Conservation (phyloP, 306 rosid genomes). For the Mimosa bimucronata region DNA sequence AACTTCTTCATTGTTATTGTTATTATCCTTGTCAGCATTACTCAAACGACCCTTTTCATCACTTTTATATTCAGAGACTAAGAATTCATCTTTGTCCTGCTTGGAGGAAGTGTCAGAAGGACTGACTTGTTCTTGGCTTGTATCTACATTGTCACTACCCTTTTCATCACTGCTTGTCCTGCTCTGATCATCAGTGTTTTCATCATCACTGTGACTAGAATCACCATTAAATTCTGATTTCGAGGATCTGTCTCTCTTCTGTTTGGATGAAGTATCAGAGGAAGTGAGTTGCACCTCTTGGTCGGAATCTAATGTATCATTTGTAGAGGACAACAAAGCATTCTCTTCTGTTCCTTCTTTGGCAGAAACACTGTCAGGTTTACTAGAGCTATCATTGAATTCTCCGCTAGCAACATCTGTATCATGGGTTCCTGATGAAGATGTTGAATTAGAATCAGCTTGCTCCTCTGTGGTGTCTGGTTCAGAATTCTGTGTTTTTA, state of each 20-base stretch:
- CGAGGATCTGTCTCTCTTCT: slow-evolving; percentile 45
- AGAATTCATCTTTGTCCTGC: slow-evolving; percentile 41
- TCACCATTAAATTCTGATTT: slow-evolving; percentile 37
- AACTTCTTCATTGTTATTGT: background rate
- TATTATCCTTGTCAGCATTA: background rate
- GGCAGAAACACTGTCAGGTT: slow-evolving; percentile 33
- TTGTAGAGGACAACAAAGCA: slow-evolving; percentile 32
- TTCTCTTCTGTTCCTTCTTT: slow-evolving; percentile 44
- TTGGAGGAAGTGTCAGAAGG: slow-evolving; percentile 41
- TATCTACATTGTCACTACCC: slow-evolving; percentile 34
- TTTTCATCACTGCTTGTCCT: slow-evolving; percentile 28
- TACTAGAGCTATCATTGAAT: slow-evolving; percentile 39
- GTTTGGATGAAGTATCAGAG: slow-evolving; percentile 41
- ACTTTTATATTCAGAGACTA: slow-evolving; percentile 36
- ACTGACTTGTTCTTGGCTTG: slow-evolving; percentile 39
- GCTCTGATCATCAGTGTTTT: slow-evolving; percentile 35
- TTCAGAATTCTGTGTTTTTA: slow-evolving; percentile 38
- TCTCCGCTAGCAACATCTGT: slow-evolving; percentile 38
- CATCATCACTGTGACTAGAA: slow-evolving; percentile 39
- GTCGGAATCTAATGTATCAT: slow-evolving; percentile 35
- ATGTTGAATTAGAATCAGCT: slow-evolving; percentile 40
- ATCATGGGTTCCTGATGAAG: slow-evolving; percentile 37
- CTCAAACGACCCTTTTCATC: no score
- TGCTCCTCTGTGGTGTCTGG: slow-evolving; percentile 38
- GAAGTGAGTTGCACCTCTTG: slow-evolving; percentile 46